phyloP scores from a whole-genome alignment of 805 yeast species.

The Jamesozyma spencerorum region DNA sequence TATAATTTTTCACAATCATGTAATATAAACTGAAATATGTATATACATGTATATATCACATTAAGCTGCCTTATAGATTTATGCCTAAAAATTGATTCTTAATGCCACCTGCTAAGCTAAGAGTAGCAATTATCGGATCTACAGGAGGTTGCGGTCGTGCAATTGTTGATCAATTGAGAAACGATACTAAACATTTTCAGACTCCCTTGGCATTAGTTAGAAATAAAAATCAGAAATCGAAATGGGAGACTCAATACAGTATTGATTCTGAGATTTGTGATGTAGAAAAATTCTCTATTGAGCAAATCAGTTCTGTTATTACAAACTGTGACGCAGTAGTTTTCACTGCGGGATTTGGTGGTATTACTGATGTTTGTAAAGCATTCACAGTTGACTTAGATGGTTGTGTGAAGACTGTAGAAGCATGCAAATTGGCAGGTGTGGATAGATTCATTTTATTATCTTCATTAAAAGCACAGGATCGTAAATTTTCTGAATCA shows the following conservation, averaged over 20 bases:
- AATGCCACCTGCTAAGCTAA: constrained; percentile 5
- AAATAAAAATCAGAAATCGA: constrained; percentile 34
- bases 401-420: constrained; percentile 48
- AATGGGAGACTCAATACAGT: constrained; percentile 32
- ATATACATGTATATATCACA: too few relatives aligned
- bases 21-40: too few relatives aligned
- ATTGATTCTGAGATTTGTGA: constrained; percentile 32
- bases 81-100: too few relatives aligned
- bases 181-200: constrained; percentile 20
- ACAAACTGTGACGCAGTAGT: constrained; percentile 47
- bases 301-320: constrained; percentile 31
- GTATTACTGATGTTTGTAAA: constrained; percentile 38
- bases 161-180: constrained; percentile 32
- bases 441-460: constrained; percentile 42
- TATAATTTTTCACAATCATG: too few relatives aligned
- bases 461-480: constrained; percentile 47
- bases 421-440: constrained; percentile 39
- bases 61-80: too few relatives aligned
- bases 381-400: constrained; percentile 50
- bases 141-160: constrained; percentile 52
- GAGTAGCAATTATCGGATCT: constrained; percentile 47
- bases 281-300: constrained; percentile 31
- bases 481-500: constrained; percentile 36
- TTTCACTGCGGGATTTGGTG: constrained; percentile 47
- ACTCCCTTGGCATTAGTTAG: constrained; percentile 40